Conservation (phyloP, 1,284 basidiomycete species). For the Fomitiporia mediterranea region DNA sequence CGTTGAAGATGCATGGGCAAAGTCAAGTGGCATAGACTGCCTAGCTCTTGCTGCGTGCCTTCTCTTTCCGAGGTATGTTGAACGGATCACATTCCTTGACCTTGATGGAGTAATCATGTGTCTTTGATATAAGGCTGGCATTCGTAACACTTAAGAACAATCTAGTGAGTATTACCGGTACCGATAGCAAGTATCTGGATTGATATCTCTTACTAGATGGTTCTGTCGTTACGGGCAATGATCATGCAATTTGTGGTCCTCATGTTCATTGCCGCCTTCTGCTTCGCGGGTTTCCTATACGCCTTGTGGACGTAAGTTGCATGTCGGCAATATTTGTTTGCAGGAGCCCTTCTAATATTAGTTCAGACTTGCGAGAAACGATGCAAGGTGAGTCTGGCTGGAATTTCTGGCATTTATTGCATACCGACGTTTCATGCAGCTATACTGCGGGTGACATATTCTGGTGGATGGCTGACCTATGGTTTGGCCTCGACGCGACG, state of each 20-base stretch:
- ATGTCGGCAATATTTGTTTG: constrained; percentile 10
- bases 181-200: not conserved
- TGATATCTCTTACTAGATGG: constrained; percentile 39
- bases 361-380: constrained; percentile 57
- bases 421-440: constrained; percentile 28
- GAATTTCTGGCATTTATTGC: not conserved
- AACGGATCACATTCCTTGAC: not conserved
- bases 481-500: constrained; percentile 85
- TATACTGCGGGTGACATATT: constrained; percentile 36
- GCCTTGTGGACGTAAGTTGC: constrained; percentile 81
- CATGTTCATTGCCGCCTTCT: constrained; percentile 87
- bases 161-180: constrained; percentile 38
- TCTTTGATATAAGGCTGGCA: constrained; percentile 50
- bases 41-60: constrained; percentile 78
- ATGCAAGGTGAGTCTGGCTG: constrained; percentile 41
- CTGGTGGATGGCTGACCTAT: constrained; percentile 89
- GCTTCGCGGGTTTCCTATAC: constrained; percentile 87
- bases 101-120: not conserved
- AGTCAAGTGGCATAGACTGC: constrained; percentile 62
- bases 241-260: constrained; percentile 71
- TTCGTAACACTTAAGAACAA: constrained; percentile 88
- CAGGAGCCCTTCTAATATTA: constrained; percentile 29
- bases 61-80: constrained; percentile 73
- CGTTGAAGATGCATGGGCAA: constrained; percentile 52
- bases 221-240: constrained; percentile 76